Evolutionary conservation across 2,329 filamentous ascomycete species (phyloP), one percentile per base, ranked within the genome.

Genomic region (Leptosphaerulina australis): DNA sequence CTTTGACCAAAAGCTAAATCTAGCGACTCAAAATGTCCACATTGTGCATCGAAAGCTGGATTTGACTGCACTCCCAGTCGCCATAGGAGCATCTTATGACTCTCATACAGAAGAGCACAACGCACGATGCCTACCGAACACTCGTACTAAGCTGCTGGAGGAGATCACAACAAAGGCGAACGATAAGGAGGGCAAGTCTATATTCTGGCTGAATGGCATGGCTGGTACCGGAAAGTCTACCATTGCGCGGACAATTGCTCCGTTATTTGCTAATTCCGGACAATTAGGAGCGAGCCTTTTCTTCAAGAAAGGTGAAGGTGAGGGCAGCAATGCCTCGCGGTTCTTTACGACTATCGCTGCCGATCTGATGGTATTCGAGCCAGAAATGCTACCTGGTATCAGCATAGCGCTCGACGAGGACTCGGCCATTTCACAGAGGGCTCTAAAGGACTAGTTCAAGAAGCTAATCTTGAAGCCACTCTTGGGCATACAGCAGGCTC

Each of bases 131-230:
- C 56, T 69, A 9, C 39, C 49, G 9, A 53, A 56, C 12, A 71
- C 68, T 2, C 59, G 68, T 12, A 58, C 58, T 14, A 47, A 58
- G 9, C 44, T 69, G 9, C 58, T 70, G 18, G 17, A 59, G 5
- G 31, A 59, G 0, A 67, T 71, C 21, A 17, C 20, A 20, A 33
- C 10, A 20, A 70, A 64, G 67, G 58, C 49, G 6, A 33, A 60
- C 2, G 37, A 40, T 12, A 25, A 34, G 25, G 26, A 55, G n/a
- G 43, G 55, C 17, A 58, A 57, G 29, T 36, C 39, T 22, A 64
- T 71, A 43, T 72, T 64, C 55, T 72, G 64, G 70, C 54, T 72
- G 3, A 60, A 46, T n/a, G 67, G 68, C 15, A 44, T 52, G 33
- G 55, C 48, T 20, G 43, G 49, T 20, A 38, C 49, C 2, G 51